Evolutionary conservation across 768 basidiomycete genomes (phyloP).

Genomic region (Sporobolomyces pararoseus): DNA sequence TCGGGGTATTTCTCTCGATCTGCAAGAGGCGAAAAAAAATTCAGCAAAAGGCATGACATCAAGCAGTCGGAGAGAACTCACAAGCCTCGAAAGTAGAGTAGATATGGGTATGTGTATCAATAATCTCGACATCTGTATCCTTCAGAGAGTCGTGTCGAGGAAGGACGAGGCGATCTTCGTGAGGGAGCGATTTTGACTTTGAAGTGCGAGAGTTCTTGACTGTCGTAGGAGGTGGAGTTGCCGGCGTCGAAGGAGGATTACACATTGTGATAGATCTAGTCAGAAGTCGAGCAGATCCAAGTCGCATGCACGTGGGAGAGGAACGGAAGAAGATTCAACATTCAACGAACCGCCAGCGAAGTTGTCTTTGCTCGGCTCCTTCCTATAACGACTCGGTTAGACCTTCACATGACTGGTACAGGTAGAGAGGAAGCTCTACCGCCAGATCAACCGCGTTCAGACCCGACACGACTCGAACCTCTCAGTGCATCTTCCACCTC

Average conservation of each 20-base stretch:
- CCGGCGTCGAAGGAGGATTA: neutral
- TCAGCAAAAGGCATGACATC: no score
- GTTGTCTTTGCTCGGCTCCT: no score
- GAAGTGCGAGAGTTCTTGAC: constrained; percentile 20
- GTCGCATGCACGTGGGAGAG: neutral
- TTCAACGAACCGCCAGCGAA: no score
- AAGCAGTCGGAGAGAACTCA: constrained; percentile 16
- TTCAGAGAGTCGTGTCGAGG: constrained; percentile 12
- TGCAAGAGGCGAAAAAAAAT: neutral
- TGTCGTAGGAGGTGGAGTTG: neutral
- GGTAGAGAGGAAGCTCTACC: no score
- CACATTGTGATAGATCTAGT: constrained; percentile 16
- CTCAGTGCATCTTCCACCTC: neutral
- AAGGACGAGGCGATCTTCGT: constrained; percentile 12
- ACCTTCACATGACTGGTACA: neutral
- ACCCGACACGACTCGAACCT: neutral
- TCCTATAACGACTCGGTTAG: no score
- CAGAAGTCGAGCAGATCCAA: neutral
- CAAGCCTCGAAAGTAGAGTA: constrained; percentile 68
- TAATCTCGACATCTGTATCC: constrained; percentile 50
- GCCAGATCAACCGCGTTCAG: no score
- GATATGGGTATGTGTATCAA: constrained; percentile 85
- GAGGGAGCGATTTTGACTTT: neutral
- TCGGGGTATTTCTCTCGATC: constrained; percentile 58
- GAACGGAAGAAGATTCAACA: neutral